Conservation (phyloP, 305 asterid genomes). For the Caryopteris hybrid region DNA sequence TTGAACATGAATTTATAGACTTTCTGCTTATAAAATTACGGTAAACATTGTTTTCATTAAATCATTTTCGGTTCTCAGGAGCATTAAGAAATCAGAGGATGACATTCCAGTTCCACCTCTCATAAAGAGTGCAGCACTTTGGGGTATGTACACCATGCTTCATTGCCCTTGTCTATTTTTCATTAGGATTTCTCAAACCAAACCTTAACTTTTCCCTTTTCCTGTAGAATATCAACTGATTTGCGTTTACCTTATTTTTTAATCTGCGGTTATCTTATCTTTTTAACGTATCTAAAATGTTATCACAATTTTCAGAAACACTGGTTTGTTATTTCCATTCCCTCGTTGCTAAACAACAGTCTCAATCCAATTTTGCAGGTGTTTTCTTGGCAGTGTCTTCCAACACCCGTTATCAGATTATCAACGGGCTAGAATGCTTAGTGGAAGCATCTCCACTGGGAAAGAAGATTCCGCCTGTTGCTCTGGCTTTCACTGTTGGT, state of each 20-base stretch:
- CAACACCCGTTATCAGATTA: constrained; percentile 86
- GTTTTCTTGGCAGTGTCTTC: constrained; percentile 88
- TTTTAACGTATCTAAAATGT: too few relatives aligned
- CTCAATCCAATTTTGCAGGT: constrained; percentile 39
- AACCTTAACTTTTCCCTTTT: neutral
- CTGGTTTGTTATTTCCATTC: neutral
- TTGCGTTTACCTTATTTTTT: too few relatives aligned
- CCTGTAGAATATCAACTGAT: neutral
- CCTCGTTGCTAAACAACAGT: neutral
- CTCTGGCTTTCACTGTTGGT: constrained; percentile 88
- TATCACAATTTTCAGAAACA: too few relatives aligned
- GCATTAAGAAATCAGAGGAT: constrained; percentile 67
- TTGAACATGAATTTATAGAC: neutral
- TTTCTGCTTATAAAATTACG: too few relatives aligned
- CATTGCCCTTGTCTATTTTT: neutral
- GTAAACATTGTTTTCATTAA: constrained; percentile 7
- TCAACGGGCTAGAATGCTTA: constrained; percentile 77
- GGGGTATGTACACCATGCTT: constrained; percentile 61
- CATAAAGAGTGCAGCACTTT: constrained; percentile 83
- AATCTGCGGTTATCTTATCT: too few relatives aligned
- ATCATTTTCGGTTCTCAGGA: constrained; percentile 41
- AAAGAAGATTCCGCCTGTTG: constrained; percentile 61
- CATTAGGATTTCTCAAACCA: too few relatives aligned
- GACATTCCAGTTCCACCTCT: constrained; percentile 97
- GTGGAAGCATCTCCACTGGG: constrained; percentile 83